Base-by-base conservation (phyloP, 2,329 filamentous ascomycete species). In the Diaporthe citri region DNA sequence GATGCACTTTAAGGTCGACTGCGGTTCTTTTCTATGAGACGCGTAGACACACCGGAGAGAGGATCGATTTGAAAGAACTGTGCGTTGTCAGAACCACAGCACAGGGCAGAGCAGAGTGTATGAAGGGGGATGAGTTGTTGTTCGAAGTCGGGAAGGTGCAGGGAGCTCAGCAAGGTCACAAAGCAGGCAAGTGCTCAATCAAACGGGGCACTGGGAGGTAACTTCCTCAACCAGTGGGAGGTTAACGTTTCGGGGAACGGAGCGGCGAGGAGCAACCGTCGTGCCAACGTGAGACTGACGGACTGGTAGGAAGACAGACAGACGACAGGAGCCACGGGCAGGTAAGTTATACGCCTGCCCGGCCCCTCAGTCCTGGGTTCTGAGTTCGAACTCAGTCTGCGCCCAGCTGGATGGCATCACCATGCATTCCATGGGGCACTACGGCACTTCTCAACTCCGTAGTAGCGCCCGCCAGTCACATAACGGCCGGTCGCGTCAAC, bases 241-340 rank as follows among this genome's bases (percentile, higher is more conserved):
- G 31, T 52, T 46, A 17, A 70, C 34, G 31, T 17, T 70, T 71
- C 52, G 75, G 73, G 48, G n/a, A 69, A 39, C 64, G 64, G 64
- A 71, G 70, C 62, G 57, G 71, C 70, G 25, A 73, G 57, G 36
- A 13, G 64, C 28, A 36, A 46, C 55, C 55, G 62, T 51, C 48
- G 43, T 52, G 39, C 46, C 55, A 36, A 43, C 56, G 46, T 72
- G 57, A 64, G 57, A 25, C 57, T 25, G 55, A 52, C 52, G 36
- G 51, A 48, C 15, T 9, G 52, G 3, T 28, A 31, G 52, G 25
- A 36, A 4, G 56, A 41, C 28, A 28, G 46, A 52, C 36, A 28
- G 43, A 34, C 31, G 43, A 22, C 17, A 39, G 72, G 31, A 51
- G 52, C 51, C 34, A 36, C 25, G 55, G 72, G 52, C 39, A 57